These are phyloP conservation scores for Irpex sp. DNA, from an alignment of 1,284 basidiomycete genomes.

Conservation along the genomic window DNA sequence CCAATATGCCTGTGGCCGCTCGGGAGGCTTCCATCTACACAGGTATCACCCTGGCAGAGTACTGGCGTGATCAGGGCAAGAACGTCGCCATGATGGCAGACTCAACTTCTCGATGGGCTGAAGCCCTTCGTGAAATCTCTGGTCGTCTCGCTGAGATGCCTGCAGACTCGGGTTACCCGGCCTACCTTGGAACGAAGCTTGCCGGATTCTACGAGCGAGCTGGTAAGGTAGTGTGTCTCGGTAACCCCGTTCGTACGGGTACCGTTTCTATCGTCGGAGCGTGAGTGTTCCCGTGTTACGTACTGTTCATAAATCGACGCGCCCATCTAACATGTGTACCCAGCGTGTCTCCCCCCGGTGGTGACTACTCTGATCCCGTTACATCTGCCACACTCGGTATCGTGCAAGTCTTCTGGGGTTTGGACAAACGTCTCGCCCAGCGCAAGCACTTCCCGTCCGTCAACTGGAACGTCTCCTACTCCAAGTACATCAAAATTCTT, in stretches of 20 bases:
- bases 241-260: constrained; percentile 85
- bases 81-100: constrained; percentile 99
- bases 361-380: constrained; percentile 99
- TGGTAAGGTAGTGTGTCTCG: constrained; percentile 93
- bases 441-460: constrained; percentile 98
- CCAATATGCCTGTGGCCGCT: constrained; percentile 99
- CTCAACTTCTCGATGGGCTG: constrained; percentile 99
- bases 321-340: background rate
- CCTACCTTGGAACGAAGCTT: constrained; percentile 94
- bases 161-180: constrained; percentile 98
- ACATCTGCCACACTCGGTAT: constrained; percentile 97
- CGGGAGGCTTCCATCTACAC: constrained; percentile 99
- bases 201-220: constrained; percentile 99
- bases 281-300: constrained; percentile 47
- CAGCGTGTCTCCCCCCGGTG: constrained; percentile 96
- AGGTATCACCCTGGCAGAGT: constrained; percentile 98
- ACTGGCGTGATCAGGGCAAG: constrained; percentile 98
- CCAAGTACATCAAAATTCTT: constrained; percentile 95
- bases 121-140: constrained; percentile 98
- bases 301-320: no score
- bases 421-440: constrained; percentile 95
- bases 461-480: constrained; percentile 99
- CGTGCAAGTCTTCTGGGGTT: constrained; percentile 98
- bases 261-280: constrained; percentile 99
- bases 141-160: constrained; percentile 99